These are phyloP conservation scores for Claviceps fusiformis DNA, from an alignment of 2,329 filamentous ascomycete genomes.

Conservation along the genomic window DNA sequence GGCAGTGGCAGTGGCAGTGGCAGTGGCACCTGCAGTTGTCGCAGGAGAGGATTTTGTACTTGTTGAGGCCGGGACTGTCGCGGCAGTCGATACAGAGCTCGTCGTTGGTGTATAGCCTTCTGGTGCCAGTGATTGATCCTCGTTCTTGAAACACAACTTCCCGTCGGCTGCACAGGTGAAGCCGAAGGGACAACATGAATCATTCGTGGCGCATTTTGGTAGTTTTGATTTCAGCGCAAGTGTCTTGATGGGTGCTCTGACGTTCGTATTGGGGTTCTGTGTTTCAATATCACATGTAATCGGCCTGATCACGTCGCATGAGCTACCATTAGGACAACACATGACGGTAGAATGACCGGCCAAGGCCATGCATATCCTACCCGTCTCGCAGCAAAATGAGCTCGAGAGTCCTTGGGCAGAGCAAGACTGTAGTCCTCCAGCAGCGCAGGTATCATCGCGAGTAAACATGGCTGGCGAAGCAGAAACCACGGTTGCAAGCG, in stretches of 20 bases:
- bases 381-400: slow-evolving; percentile 52
- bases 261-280: slow-evolving; percentile 45
- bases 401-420: slow-evolving; percentile 36
- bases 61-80: not conserved
- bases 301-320: slow-evolving; percentile 47
- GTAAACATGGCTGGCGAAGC: slow-evolving; percentile 22
- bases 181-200: slow-evolving; percentile 58
- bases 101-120: slow-evolving; percentile 13
- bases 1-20: not conserved
- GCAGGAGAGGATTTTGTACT: not conserved
- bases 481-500: slow-evolving; percentile 1
- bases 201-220: slow-evolving; percentile 36
- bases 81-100: slow-evolving; percentile 10
- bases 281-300: slow-evolving; percentile 50
- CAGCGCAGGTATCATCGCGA: slow-evolving; percentile 36
- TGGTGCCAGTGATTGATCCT: slow-evolving; percentile 33
- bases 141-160: slow-evolving; percentile 35
- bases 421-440: slow-evolving; percentile 37
- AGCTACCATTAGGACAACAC: slow-evolving; percentile 49
- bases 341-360: slow-evolving; percentile 53
- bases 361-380: slow-evolving; percentile 43
- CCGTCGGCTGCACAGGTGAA: slow-evolving; percentile 44
- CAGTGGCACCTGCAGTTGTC: not conserved
- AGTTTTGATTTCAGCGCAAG: slow-evolving; percentile 44
- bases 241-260: slow-evolving; percentile 51